Base-by-base conservation (phyloP, 371 early-diverging fungal genomes). In the Agmasoma carcini region DNA sequence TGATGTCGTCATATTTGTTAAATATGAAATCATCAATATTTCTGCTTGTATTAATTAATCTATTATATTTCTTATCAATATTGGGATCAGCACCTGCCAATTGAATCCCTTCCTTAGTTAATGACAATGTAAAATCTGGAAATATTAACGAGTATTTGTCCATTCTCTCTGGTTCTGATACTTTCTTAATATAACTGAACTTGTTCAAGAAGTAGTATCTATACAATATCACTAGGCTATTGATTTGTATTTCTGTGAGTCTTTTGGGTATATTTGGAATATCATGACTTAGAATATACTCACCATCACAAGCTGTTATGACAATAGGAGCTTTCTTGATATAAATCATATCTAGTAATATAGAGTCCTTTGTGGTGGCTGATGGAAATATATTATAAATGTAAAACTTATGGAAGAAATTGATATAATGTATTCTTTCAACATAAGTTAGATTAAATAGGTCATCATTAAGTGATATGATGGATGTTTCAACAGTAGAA, bases 361-460 rank as follows among this genome's bases (percentile, higher is more conserved):
- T 11, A 6, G 7, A n/a, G 9, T 41, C 14, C 11, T 12, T 9
- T 7, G 44, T 52, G 5, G 5, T 17, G 5, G 22, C 11, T 11
- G 53, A 45, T 4, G 53, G 53, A 20, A 52, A 11, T 19, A 43
- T 12, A 26, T 52, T 52, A 19, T 52, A 43, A 5, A 5, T 52
- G 20, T 52, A 52, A 40, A 52, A 33, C 9, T 46, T 39, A 11
- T n/a, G 47, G 20, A 52, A 52, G 9, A 20, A 17, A 7, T 26
- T 41, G 37, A 52, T 52, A 26, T 20, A 52, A 11, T 52, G 7
- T 7, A 52, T 20, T 20, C 44, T 40, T 14, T 39, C 40, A 4
- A 43, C 22, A 12, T 46, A 6, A 19, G 7, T 52, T 9, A 52
- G 39, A 11, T 41, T 7, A 5, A 9, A 9, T 5, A 22, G 14